phyloP scores from a whole-genome alignment of 2,329 filamentous ascomycete genomes.

The Escovopsis sp. region DNA sequence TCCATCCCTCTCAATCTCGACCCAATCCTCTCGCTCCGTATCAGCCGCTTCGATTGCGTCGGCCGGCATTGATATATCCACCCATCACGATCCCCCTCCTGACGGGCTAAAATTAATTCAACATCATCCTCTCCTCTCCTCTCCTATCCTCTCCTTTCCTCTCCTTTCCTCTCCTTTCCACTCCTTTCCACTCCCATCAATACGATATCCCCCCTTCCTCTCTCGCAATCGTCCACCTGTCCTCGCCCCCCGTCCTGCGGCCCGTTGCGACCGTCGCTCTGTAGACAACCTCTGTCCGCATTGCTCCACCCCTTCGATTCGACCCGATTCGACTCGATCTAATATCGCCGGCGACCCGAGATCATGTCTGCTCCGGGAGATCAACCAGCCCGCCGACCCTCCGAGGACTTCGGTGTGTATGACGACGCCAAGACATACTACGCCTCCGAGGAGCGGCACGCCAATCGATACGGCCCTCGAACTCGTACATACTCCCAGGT shows the following conservation, averaged over 20 bases:
- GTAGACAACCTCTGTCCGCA: background rate
- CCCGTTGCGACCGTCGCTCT: too few species aligned
- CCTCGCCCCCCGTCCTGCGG: too few species aligned
- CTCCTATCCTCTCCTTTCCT: too few species aligned
- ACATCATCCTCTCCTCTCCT: too few species aligned
- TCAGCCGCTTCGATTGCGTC: too few species aligned
- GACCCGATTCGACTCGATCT: background rate
- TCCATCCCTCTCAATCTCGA: too few species aligned
- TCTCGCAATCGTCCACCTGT: too few species aligned
- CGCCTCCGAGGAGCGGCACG: slow-evolving; percentile 38
- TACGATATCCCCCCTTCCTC: too few species aligned
- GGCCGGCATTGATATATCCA: too few species aligned
- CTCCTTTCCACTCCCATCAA: too few species aligned
- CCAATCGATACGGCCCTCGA: slow-evolving; percentile 32
- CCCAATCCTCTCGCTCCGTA: too few species aligned
- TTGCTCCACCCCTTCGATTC: background rate
- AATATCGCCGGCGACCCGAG: background rate
- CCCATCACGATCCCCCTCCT: background rate
- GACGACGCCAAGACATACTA: slow-evolving; percentile 48
- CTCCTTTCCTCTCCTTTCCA: too few species aligned
- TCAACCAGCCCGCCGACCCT: slow-evolving; percentile 19
- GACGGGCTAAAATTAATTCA: background rate
- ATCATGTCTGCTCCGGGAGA: slow-evolving; percentile 15
- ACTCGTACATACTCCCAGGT: slow-evolving; percentile 45
- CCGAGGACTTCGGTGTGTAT: slow-evolving; percentile 35